Percentiles rank a stretch among this genome's conserved stretches.
phyloP scores from a whole-genome alignment of 768 basidiomycete species.

The Psilocybe azurescens region DNA sequence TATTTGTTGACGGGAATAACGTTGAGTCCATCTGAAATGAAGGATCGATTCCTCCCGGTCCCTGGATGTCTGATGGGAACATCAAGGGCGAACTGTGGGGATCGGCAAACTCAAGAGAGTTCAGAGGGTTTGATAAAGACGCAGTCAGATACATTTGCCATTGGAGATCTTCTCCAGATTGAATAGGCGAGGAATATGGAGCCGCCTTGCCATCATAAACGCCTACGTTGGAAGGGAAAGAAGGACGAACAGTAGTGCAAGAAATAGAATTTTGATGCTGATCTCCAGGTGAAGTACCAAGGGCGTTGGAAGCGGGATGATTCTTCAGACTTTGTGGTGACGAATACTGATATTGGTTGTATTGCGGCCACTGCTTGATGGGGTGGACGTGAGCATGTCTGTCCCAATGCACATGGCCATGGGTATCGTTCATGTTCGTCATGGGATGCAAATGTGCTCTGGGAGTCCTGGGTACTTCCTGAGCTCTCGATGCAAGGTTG shows the following conservation, averaged over 20 bases:
- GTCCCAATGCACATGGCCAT: conserved; percentile 9
- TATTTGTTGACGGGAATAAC: conserved; percentile 1
- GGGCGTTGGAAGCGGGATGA: not conserved
- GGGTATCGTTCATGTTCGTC: conserved; percentile 10
- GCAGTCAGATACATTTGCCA: conserved; percentile 28
- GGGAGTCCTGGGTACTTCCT: conserved; percentile 3
- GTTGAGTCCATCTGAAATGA: not conserved
- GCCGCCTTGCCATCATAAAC: not conserved
- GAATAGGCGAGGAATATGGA: conserved; percentile 6
- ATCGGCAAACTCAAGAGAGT: conserved; percentile 16
- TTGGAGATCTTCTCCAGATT: conserved; percentile 19
- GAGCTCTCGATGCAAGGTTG: not conserved
- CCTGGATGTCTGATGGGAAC: conserved; percentile 1
- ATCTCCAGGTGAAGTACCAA: not conserved
- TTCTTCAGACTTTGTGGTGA: not conserved
- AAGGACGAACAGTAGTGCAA: not conserved
- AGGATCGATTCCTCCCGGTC: not conserved
- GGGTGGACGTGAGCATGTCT: not conserved
- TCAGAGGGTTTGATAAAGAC: conserved; percentile 23
- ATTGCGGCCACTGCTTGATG: conserved; percentile 11
- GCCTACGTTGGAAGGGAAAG: not conserved
- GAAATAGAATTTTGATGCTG: not conserved
- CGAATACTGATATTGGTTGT: not conserved
- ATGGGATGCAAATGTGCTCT: conserved; percentile 14
- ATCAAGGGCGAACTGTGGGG: conserved; percentile 2